Evolutionary conservation across 2,329 filamentous ascomycete species (phyloP).

Genomic region (Botryotinia calthae): DNA sequence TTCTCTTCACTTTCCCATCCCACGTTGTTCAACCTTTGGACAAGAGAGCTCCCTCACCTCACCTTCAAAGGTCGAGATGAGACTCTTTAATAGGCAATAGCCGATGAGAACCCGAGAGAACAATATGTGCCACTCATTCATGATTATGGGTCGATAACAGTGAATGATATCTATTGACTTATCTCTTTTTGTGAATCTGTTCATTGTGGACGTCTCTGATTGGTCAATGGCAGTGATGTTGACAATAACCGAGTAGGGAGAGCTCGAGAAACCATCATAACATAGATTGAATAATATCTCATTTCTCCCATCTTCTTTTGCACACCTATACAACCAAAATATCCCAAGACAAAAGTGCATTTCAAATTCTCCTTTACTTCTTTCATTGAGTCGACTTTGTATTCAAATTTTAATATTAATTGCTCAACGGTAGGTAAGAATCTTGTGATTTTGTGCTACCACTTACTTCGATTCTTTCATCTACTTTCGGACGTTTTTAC

Average conservation of each 20-base stretch:
- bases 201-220: not conserved
- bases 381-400: slow-evolving; percentile 4
- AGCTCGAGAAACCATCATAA: not conserved
- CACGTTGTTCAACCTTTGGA: not conserved
- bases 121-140: not conserved
- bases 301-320: not conserved
- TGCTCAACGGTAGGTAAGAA: not conserved
- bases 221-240: not conserved
- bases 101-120: not conserved
- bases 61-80: not conserved
- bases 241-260: not conserved
- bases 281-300: not conserved
- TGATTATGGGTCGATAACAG: slow-evolving; percentile 1
- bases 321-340: slow-evolving; percentile 2
- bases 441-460: not conserved
- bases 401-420: slow-evolving; percentile 1
- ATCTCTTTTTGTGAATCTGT: not conserved
- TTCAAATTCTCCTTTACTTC: not conserved
- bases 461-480: not conserved
- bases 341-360: not conserved
- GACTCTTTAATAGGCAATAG: not conserved
- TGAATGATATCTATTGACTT: not conserved
- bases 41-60: not conserved
- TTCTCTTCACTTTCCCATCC: not conserved
- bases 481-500: not conserved